Evolutionary conservation across 2,329 filamentous ascomycete genomes (phyloP).

Genomic region (Sclerotinia borealis): DNA sequence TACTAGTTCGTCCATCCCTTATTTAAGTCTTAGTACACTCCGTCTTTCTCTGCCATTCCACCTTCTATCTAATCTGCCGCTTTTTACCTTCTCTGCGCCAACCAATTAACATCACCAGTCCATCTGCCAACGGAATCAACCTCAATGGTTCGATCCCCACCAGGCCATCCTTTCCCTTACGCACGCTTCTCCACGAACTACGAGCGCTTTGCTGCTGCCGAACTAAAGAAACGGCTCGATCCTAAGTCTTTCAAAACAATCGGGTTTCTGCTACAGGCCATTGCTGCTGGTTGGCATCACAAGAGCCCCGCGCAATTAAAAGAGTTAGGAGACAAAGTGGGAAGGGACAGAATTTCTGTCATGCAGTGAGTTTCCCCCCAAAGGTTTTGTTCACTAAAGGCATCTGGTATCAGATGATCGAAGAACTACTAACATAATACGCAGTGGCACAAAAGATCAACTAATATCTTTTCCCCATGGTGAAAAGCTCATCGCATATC

Average conservation of each 20-base stretch:
- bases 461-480: constrained; percentile 73
- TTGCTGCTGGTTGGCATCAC: constrained; percentile 74
- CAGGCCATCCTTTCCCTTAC: constrained; percentile 34
- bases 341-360: constrained; percentile 67
- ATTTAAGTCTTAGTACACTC: constrained; percentile 32
- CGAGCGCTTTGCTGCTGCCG: constrained; percentile 75
- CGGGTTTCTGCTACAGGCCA: constrained; percentile 70
- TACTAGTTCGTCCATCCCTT: constrained; percentile 42
- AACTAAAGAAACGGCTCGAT: constrained; percentile 65
- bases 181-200: constrained; percentile 65
- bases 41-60: constrained; percentile 28
- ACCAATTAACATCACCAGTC: background rate
- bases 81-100: constrained; percentile 47
- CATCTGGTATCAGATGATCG: background rate
- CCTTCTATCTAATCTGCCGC: constrained; percentile 54
- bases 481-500: constrained; percentile 56
- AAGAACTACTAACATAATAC: background rate
- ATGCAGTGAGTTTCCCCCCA: constrained; percentile 45
- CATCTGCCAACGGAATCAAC: constrained; percentile 42
- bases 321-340: constrained; percentile 61
- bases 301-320: constrained; percentile 63
- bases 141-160: constrained; percentile 33
- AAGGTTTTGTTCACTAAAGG: background rate
- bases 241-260: constrained; percentile 53
- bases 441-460: constrained; percentile 57